Evolutionary conservation across 2,329 filamentous ascomycete genomes (phyloP).

Genomic region (Fusarium buharicum): DNA sequence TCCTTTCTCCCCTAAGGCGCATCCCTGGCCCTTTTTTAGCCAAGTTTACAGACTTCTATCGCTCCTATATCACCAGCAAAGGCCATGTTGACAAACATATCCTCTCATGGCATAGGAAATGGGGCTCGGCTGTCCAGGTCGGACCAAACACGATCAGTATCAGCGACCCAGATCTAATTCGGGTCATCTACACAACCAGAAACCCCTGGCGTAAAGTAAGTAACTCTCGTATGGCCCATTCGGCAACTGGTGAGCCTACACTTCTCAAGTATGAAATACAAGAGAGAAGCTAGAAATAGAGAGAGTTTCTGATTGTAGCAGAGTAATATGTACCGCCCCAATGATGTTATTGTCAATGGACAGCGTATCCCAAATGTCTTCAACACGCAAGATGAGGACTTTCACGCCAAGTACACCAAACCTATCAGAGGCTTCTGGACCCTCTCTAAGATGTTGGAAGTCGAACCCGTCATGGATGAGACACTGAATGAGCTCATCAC

Average conservation of each 20-base stretch:
- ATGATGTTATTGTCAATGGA: constrained; percentile 33
- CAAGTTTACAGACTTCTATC: constrained; percentile 33
- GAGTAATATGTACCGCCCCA: constrained; percentile 37
- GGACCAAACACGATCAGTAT: constrained; percentile 35
- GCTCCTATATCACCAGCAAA: constrained; percentile 18
- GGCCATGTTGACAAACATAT: constrained; percentile 25
- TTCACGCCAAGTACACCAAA: constrained; percentile 37
- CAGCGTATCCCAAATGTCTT: constrained; percentile 40
- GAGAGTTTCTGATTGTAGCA: constrained; percentile 2
- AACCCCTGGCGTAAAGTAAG: constrained; percentile 36
- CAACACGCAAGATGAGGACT: constrained; percentile 36
- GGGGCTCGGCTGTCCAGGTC: constrained; percentile 29
- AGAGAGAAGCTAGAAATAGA: too few relatives aligned
- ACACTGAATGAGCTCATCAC: constrained; percentile 23
- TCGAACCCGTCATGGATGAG: constrained; percentile 40
- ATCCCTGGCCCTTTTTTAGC: constrained; percentile 22
- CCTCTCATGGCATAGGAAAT: constrained; percentile 29
- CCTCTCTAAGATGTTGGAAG: constrained; percentile 31
- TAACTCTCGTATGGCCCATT: too few relatives aligned
- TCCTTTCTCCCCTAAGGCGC: constrained; percentile 26
- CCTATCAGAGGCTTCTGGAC: constrained; percentile 41
- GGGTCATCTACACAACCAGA: constrained; percentile 28
- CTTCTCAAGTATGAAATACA: not conserved
- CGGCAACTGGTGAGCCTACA: too few relatives aligned
- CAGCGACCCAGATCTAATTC: constrained; percentile 31